Evolutionary conservation across 1,284 basidiomycete species (phyloP), one percentile per base, ranked within the genome.

Genomic region (Puccinia brachypodii): DNA sequence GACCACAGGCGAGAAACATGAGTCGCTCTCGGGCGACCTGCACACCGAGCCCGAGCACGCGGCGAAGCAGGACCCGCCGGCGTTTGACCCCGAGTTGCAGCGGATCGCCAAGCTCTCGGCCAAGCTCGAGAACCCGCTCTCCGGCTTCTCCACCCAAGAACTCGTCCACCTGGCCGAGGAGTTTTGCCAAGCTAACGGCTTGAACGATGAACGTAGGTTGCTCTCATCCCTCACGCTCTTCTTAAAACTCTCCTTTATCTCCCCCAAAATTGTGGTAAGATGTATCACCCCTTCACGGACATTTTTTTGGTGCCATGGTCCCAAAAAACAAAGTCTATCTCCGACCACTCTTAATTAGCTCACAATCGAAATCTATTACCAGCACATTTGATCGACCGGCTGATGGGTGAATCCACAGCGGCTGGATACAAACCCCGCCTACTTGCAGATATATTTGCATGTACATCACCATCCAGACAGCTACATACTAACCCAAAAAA

Each of bases 41-140:
- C 64, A 44, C 22, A 1, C 6, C 38, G 64, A 68, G 11, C 0
- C 40, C 4, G 64, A 68, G n/a, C 38, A 16, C 7, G n/a, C 64
- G 19, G 19, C 40, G 40, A 68, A 68, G 64, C 64, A 14, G 1
- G 8, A 22, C 9, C 64, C 38, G 40, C n/a, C 64, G 6, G 6
- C 13, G 22, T 42, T 44, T n/a, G 64, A 68, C 64, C 40, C 38
- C 64, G 64, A 68, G 40, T 40, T 68, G 6, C 64, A 68, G n/a
- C 64, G 64, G 25, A 68, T 68, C 25, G 64, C 64, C 40, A 40
- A 68, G 64, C 64, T 78, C 22, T 78, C 76, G 7, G 64, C 76
- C 44, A 78, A 68, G 38, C 36, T 78, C n/a, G 64, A 78, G 16
- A 78, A 78, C 53, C 76, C 76, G 50, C 50, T 78, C 44, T 62